Base-by-base conservation (phyloP, 2,329 filamentous ascomycete species). In the Cordyceps pruinosa region DNA sequence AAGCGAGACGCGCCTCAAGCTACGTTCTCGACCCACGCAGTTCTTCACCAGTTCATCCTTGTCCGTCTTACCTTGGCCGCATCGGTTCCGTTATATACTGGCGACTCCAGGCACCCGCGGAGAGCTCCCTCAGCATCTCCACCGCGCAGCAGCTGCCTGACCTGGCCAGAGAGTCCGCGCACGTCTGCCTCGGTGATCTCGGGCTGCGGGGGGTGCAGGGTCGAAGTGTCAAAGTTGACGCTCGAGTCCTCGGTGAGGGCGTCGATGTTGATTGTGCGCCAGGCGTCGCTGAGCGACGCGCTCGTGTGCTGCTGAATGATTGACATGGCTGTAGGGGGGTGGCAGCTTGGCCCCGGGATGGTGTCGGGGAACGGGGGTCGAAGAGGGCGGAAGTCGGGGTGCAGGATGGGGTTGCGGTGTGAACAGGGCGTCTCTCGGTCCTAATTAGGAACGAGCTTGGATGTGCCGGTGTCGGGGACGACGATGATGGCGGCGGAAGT, bases 221-320 rank as follows among this genome's bases (percentile, higher is more conserved):
- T 90, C 59, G 87, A 83, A 61, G 89, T 85, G 74, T 95, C 89
- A 77, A 97, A 97, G 82, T 97, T 97, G 73, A 84, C 77, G 63
- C 89, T 84, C 66, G 90, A 94, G 73, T 97, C 92, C 59, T 92
- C 90, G 72, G 94, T 89, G 66, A 96, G 82, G 65, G 87, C 86
- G 72, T 97, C 92, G 72, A 97, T 88, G 81, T 97, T 90, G 80
- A 97, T 94, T 64, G 90, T 96, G 73, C 92, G 89, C 84, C 84
- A 87, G 68, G 82, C 80, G 64, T 87, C 84, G 72, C 75, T 75
- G 56, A 87, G 77, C 64, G 83, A 77, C 57, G 81, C 79, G 59
- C 76, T 73, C 51, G 79, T 82, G 73, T 84, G 80, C 70, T 86
- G 82, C 69, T 85, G 84, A 64, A 86, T 85, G 68, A 87, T 85